Evolutionary conservation across 1,284 basidiomycete genomes (phyloP).

Genomic region (Neonothopanus nambi): DNA sequence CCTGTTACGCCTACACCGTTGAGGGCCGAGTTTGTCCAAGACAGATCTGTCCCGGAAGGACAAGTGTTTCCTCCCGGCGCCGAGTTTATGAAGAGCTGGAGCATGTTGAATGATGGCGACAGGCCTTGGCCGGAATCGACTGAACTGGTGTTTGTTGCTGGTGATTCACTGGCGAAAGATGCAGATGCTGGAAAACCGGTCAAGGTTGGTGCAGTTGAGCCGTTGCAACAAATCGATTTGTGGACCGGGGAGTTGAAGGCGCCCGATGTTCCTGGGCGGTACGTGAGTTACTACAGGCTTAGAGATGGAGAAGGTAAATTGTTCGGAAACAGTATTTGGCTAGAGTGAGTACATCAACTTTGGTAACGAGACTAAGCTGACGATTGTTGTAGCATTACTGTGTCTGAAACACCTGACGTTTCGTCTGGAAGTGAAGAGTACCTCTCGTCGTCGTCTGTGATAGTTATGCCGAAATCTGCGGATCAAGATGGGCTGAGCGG

Average conservation of each 20-base stretch:
- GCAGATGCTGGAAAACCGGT: constrained; percentile 28
- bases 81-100: constrained; percentile 83
- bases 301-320: constrained; percentile 54
- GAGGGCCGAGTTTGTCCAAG: constrained; percentile 57
- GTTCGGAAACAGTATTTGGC: constrained; percentile 78
- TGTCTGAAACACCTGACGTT: constrained; percentile 33
- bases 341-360: constrained; percentile 52
- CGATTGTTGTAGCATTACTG: constrained; percentile 53
- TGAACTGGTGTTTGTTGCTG: constrained; percentile 68
- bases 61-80: constrained; percentile 80
- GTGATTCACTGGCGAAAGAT: constrained; percentile 36
- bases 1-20: neutral
- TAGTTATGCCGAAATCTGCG: constrained; percentile 64
- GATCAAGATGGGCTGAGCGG: constrained; percentile 20
- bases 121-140: constrained; percentile 69
- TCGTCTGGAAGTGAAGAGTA: constrained; percentile 32
- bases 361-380: constrained; percentile 6
- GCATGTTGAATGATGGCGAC: constrained; percentile 63
- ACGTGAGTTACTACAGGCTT: constrained; percentile 76
- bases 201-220: constrained; percentile 52
- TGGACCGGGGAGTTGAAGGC: constrained; percentile 80
- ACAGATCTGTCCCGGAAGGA: constrained; percentile 74
- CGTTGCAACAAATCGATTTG: constrained; percentile 62
- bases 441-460: constrained; percentile 66
- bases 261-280: constrained; percentile 70